Base-by-base conservation (phyloP, 768 basidiomycete species). In the Russula brevipes region DNA sequence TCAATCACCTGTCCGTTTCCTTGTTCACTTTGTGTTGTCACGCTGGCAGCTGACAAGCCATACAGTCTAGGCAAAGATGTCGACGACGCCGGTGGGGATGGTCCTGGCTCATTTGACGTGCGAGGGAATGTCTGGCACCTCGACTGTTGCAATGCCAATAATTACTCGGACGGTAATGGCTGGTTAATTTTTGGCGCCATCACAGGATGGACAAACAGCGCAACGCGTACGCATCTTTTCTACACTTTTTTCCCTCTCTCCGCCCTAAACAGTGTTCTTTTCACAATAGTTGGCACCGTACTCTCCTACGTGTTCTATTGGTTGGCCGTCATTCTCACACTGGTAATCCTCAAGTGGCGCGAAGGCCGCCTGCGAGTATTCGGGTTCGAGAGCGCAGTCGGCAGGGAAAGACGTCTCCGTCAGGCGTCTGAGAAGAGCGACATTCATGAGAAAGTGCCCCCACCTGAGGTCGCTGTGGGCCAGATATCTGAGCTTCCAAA, bases 281-380 rank as follows among this genome's bases (percentile, higher is more conserved):
- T 16, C 16, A 41, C 11, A 24, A 3, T 64, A 84, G 82, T 87
- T 63, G 93, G 95, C 12, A 82, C 87, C 1, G 81, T 98, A 24
- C 78, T 96, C n/a, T 77, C 86, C 0, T 98, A 98, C 73, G 84
- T 91, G 53, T 89, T 92, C 74, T 98, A 95, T 78, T 98, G 95
- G 95, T 66, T 97, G 64, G 83, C 86, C 12, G 89, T 89, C 67
- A 85, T 95, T 51, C 81, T 70, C 39, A 77, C 77, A 3, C 80
- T 98, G 56, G 70, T 89, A 55, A 81, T 75, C 67, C 76, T 89
- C 78, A 91, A 91, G 75, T 89, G 66, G 66, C 70, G 63, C 33
- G 77, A 78, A 72, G 74, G 70, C 33, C 52, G 69, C 49, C 5
- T 49, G 4, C 39, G 16, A 4, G 35, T 64, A 30, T 53, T 64